These are phyloP conservation scores for Scleromitrula shiraiana DNA, from an alignment of 2,329 filamentous ascomycete genomes.

Conservation along the genomic window DNA sequence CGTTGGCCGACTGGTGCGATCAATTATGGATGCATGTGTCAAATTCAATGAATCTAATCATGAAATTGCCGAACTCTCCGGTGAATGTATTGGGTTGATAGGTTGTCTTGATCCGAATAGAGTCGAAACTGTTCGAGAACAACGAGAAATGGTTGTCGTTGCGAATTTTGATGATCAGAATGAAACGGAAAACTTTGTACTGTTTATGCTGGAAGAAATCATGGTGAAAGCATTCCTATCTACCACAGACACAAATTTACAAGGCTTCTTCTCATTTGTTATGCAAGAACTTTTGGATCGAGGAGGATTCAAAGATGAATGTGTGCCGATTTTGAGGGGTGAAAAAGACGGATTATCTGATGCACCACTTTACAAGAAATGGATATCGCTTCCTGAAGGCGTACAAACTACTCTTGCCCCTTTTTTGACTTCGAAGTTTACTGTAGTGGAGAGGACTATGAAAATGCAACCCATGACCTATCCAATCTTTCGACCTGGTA, in stretches of 20 bases:
- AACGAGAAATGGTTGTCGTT: conserved; percentile 75
- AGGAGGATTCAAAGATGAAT: conserved; percentile 60
- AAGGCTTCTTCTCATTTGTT: conserved; percentile 86
- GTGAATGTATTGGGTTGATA: conserved; percentile 77
- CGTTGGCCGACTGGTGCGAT: conserved; percentile 62
- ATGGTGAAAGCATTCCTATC: conserved; percentile 88
- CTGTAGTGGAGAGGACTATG: conserved; percentile 57
- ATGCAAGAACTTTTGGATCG: conserved; percentile 86
- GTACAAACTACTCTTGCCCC: conserved; percentile 78
- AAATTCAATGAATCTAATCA: conserved; percentile 64
- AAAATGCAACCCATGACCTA: conserved; percentile 50
- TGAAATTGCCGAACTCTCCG: conserved; percentile 64
- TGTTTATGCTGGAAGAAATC: conserved; percentile 78
- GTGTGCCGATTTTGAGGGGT: conserved; percentile 23
- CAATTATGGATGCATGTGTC: conserved; percentile 76
- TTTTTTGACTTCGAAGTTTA: conserved; percentile 78
- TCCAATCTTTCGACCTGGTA: conserved; percentile 53
- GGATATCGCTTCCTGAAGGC: conserved; percentile 67
- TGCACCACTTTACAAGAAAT: conserved; percentile 60
- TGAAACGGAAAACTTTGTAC: conserved; percentile 78
- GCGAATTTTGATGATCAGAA: conserved; percentile 74
- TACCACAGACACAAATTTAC: conserved; percentile 75
- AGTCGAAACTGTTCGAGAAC: conserved; percentile 70
- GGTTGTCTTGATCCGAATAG: conserved; percentile 89
- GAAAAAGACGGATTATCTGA: conserved; percentile 35